Conservation (phyloP, 306 rosid genomes). For the Ormosia semicastrata region DNA sequence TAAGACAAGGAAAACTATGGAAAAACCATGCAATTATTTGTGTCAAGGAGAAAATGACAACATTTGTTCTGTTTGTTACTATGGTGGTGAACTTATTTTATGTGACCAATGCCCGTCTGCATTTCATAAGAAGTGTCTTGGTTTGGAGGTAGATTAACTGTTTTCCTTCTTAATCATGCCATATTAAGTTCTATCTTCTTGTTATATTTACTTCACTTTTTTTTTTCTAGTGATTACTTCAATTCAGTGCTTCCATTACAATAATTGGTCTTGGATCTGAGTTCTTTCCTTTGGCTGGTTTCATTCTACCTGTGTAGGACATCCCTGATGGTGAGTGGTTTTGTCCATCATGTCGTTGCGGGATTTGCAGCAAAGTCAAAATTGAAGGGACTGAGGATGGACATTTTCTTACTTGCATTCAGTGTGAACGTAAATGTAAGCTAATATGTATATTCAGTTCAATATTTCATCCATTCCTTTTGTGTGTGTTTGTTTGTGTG, state of each 20-base stretch:
- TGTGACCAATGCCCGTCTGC: conserved; percentile 89
- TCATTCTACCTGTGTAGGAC: conserved; percentile 47
- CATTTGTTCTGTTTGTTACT: conserved; percentile 75
- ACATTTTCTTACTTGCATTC: conserved; percentile 56
- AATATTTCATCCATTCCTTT: conserved; percentile 1
- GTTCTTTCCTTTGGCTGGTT: conserved; percentile 25
- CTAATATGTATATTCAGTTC: conserved; percentile 20
- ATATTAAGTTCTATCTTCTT: conserved; percentile 13
- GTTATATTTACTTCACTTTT: conserved; percentile 12
- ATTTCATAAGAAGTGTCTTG: conserved; percentile 67
- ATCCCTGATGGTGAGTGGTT: conserved; percentile 93
- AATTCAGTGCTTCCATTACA: neutral
- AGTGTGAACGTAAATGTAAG: conserved; percentile 80
- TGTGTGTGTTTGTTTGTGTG: neutral
- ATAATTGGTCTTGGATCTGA: conserved; percentile 24
- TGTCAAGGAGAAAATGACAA: conserved; percentile 57
- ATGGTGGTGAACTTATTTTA: conserved; percentile 79
- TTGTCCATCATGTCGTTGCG: conserved; percentile 80
- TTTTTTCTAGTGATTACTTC: neutral
- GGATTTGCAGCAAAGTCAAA: conserved; percentile 53
- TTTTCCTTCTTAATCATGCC: conserved; percentile 16
- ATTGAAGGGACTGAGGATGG: conserved; percentile 24
- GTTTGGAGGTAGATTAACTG: conserved; percentile 57
- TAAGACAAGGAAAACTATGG: conserved; percentile 17
- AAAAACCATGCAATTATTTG: conserved; percentile 11